Base-by-base conservation (phyloP, 2,329 filamentous ascomycete genomes). In the Fusarium dimerum region DNA sequence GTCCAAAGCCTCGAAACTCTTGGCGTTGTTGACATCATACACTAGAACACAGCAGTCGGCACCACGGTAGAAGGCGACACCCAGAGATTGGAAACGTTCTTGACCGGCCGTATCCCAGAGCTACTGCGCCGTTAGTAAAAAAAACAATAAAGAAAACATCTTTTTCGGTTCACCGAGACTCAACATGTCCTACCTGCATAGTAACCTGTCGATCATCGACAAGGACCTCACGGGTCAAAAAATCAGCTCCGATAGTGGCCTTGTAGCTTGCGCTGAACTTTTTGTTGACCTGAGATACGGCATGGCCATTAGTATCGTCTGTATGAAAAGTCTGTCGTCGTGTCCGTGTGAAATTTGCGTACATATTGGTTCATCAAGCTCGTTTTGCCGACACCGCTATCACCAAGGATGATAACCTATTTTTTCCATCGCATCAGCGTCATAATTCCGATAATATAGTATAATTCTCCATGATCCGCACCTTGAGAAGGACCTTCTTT, bases 301-400 rank as follows among this genome's bases (percentile, higher is more conserved):
- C 2, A 38, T 5, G 15, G 3, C 4, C 16, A 46, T 65, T 50
- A 63, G 64, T 42, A 50, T 55, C 38, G 46, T 39, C 13, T 10
- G 32, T 5, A 36, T 36, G 10, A 15, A 36, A 9, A 18, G 15
- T 34, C 30, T 13, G 42, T 42, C 10, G n/a, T 26, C 36, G 45
- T 44, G 30, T 34, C 18, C 45, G 36, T 40, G 42, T 40, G 43
- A 54, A 50, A 26, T 34, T 40, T 55, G 52, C 89, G 74, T 86
- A 97, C 94, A 90, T 97, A 99, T 97, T 99, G 94, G 79, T 99
- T 99, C 94, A 99, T 99, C 84, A 99, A 86, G 76, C 92, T 97
- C 56, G 94, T 99, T 84, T 99, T 99, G 73, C 94, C 94, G 58
- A 99, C 94, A 78, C 94, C 94, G 76, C 93, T 97, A 76, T 99